Evolutionary conservation across 176 grass and related monocot species (phyloP), one percentile per base, ranked within the genome.

Genomic region (Eragrostis curvula): DNA sequence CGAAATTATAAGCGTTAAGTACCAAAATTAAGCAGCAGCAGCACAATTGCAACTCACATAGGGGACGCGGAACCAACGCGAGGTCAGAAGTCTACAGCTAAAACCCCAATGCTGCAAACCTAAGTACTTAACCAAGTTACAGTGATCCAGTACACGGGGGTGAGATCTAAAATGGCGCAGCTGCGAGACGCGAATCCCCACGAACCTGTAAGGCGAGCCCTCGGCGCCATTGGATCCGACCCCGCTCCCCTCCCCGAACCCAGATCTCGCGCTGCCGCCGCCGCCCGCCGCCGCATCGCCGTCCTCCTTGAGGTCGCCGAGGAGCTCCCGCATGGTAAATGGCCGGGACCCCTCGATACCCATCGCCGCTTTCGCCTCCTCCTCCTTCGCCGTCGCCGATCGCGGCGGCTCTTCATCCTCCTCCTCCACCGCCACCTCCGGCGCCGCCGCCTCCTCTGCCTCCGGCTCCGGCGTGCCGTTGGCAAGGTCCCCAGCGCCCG

Each of bases 271-370:
- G 42, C 77, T 73, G 56, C 79, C 79, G 61, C 50, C 68, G 14
- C 61, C 58, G 13, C 32, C 27, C 10, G 51, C 60, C 45, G 67
- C 73, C 79, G 4, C 23, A 28, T 90, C 78, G 62, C 81, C 83
- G 56, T 92, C 93, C 68, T 96, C 93, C 81, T 96, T 96, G 41
- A 99, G 80, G 72, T 98, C 93, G 24, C 90, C 84, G 41, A 99
- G 85, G 49, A 99, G 91, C 85, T 85, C 85, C 64, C 96, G 84
- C 93, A 90, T 85, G 70, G 87, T 90, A 86, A 99, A 94, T 50
- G 89, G 70, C 56, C 89, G 87, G 74, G 85, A 90, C 62, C 79
- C 97, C 40, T 96, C 87, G 4, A 65, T 23, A 7, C 52, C 83
- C 18, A 89, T 48, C 42, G 70, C 85, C 24, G 80, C 85, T 17